Evolutionary conservation across 495 filamentous ascomycete genomes (phyloP), one percentile per base, ranked within the genome.

Genomic region (Astrocystis sublimbata): DNA sequence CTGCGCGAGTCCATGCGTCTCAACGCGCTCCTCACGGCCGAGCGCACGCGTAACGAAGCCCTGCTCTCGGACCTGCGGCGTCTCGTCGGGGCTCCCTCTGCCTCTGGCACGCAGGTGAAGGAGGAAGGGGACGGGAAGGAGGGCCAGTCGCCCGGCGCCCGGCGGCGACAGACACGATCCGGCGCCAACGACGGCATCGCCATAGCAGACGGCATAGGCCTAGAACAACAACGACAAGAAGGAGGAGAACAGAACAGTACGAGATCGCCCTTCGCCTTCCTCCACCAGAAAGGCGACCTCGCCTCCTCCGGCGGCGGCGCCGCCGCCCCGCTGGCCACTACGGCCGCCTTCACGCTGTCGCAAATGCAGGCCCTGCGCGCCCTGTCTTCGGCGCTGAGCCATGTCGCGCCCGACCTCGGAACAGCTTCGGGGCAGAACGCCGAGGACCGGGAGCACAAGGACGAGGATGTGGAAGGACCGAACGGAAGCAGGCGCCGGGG

Each of bases 1-100:
- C 78, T 97, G 15, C 85, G 88, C 58, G 93, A 96, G 63, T 92
- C 89, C 21, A 84, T 86, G 72, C 90, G 89, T 69, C 82, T 98
- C 12, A 89, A 93, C 67, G 79, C 79, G 30, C 85, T 88, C 7
- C 81, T 98, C 8, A 82, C 85, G 52, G 84, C 87, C 26, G 92
- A 97, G 72, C 82, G 81, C 61, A 81, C 84, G n/a, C 84, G 86
- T 65, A 98, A 98, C 72, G 88, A 86, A 2, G 81, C 81, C 2
- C 80, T 93, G 3, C 84, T 97, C 55, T 63, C 74, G 12, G 83
- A 90, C 57, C 78, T 98, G 58, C 80, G 81, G 1, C 68, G 78
- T 6, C 79, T 96, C 3, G 74, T 83, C 28, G 73, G 75, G 19
- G 82, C 57, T 71, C 76, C 31, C 36, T 21, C 55, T 26, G 26